Percentiles rank a stretch among this genome's conserved stretches.
These are phyloP conservation scores for Diversispora epigaea DNA, from an alignment of 192 early-diverging fungal genomes.

Conservation along the genomic window DNA sequence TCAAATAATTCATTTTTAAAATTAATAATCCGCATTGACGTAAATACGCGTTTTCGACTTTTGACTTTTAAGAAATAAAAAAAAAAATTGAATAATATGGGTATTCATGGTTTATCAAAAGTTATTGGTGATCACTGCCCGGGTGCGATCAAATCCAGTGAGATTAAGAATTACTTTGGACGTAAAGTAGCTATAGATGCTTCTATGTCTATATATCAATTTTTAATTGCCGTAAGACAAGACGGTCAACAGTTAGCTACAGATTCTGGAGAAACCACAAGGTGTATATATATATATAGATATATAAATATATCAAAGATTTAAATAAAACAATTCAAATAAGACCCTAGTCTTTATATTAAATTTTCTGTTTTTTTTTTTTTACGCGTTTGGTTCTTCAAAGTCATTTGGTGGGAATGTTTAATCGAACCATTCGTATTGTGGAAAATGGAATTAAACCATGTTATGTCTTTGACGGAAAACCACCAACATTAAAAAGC, in stretches of 20 bases:
- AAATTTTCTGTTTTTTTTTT: too few relatives aligned
- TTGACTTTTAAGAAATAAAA: too few relatives aligned
- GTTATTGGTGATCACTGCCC: constrained; percentile 91
- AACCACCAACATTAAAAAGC: constrained; percentile 89
- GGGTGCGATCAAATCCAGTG: constrained; percentile 75
- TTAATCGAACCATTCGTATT: constrained; percentile 96
- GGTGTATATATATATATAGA: constrained; percentile 48
- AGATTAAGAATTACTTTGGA: constrained; percentile 87
- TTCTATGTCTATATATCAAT: constrained; percentile 98
- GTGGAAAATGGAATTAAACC: constrained; percentile 96
- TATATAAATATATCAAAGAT: too few relatives aligned
- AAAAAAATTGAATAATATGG: constrained; percentile 47
- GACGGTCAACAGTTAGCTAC: constrained; percentile 91
- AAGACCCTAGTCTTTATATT: too few relatives aligned
- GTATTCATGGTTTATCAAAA: constrained; percentile 85
- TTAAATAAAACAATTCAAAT: too few relatives aligned
- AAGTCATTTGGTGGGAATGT: constrained; percentile 94
- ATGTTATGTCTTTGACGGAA: constrained; percentile 97
- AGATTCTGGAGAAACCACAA: constrained; percentile 89
- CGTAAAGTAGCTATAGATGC: constrained; percentile 97
- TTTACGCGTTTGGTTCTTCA: too few relatives aligned
- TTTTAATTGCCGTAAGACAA: constrained; percentile 92
- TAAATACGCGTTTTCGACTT: too few relatives aligned
- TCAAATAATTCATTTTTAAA: too few relatives aligned
- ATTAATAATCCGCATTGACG: too few relatives aligned